Evolutionary conservation across 2,329 filamentous ascomycete genomes (phyloP), one percentile per base, ranked within the genome.

Genomic region (Trichoderma harzianum): DNA sequence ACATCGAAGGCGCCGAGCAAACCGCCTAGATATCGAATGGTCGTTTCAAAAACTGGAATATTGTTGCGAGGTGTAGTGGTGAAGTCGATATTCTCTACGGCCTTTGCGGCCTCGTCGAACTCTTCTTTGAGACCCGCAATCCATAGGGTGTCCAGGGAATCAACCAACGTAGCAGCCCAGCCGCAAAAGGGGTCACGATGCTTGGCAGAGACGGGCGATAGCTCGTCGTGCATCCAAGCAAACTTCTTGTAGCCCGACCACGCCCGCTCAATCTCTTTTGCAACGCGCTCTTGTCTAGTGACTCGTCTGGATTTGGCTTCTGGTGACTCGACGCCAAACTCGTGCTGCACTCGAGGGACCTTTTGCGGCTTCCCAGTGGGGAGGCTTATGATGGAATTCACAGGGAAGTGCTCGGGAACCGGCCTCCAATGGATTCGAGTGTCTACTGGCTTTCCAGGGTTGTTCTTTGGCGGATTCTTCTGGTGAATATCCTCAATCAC

Each of bases 11-110:
- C 95, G 51, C 90, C 90, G 55, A 98, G 78, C 57, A 98, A 84
- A 1, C 95, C 95, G 36, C 95, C 95, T 5, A 98, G 86, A 77
- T 98, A 97, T 66, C 95, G 90, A 78, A 98, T 98, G 12, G 91
- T 93, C 0, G 94, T 97, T 82, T 98, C 95, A 76, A 98, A 98
- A 8, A 97, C 86, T n/a, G 94, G 94, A 60, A 98, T 96, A 62
- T 92, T 88, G 47, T 82, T 79, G 63, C 90, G 85, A 16, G 81
- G 78, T 3, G 89, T 91, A 12, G 88, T 92, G 3, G 93, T 96
- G 76, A 98, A 98, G 80, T 98, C 94, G 72, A 98, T 95, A 7
- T 88, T 81, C 71, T 86, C 86, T 26, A 95, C 89, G 4, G 87
- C 90, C 66, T 88, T 86, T 58, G 93, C 89, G 2, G 93, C 94